phyloP scores from a whole-genome alignment of 495 filamentous ascomycete genomes.

The Aspergillus biplanus region DNA sequence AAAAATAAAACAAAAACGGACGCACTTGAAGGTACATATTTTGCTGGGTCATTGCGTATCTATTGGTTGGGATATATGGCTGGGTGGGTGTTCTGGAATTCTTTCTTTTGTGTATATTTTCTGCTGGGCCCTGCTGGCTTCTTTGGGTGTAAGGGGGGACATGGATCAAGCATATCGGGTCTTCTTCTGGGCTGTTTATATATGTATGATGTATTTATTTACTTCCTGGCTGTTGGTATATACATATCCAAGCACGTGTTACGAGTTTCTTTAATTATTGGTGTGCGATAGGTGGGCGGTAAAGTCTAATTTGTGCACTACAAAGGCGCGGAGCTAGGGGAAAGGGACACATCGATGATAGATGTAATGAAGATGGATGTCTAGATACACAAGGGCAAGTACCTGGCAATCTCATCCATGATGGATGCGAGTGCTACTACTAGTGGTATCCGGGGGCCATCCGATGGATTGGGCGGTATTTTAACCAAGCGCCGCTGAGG shows the following conservation, averaged over 20 bases:
- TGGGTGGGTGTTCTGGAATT: background rate
- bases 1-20: no score
- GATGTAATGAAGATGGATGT: background rate
- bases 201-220: constrained; percentile 14
- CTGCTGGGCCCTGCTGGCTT: no score
- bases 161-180: background rate
- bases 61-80: constrained; percentile 6
- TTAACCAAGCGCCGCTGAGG: no score
- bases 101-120: constrained; percentile 3
- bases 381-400: no score
- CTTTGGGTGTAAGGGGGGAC: background rate
- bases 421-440: no score
- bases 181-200: constrained; percentile 4
- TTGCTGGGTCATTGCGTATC: constrained; percentile 3
- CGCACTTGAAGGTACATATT: constrained; percentile 13
- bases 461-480: no score
- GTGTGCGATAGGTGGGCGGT: no score
- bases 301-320: no score
- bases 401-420: no score
- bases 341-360: no score
- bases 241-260: background rate
- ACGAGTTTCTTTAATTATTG: constrained; percentile 7
- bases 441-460: no score
- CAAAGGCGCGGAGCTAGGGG: no score
- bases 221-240: background rate